A percentile compares a stretch with the other conserved stretches of the same genome.
phyloP scores from a whole-genome alignment of 345 rosid genomes.

The Euphorbia tirucalli region DNA sequence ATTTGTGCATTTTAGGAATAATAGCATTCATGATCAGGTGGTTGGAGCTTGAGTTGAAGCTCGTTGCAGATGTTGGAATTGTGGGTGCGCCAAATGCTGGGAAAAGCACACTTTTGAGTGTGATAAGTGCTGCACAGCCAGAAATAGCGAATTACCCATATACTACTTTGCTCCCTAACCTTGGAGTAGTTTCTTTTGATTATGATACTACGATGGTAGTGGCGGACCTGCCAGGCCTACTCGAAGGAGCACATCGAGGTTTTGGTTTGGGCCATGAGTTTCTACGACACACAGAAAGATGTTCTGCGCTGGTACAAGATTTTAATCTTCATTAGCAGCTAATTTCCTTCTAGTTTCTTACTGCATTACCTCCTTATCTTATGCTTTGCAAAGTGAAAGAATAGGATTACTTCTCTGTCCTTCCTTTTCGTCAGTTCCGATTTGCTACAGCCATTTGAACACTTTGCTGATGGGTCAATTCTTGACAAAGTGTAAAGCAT shows the following conservation, averaged over 20 bases:
- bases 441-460: neutral
- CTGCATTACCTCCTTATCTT: neutral
- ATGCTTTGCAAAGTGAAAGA: neutral
- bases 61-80: constrained; percentile 89
- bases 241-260: constrained; percentile 94
- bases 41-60: constrained; percentile 87
- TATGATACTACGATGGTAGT: constrained; percentile 87
- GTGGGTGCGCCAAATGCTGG: constrained; percentile 98
- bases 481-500: neutral
- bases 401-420: neutral
- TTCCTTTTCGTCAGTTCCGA: neutral
- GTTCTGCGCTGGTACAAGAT: constrained; percentile 79
- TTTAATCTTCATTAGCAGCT: constrained; percentile 6
- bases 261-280: constrained; percentile 94
- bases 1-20: constrained; percentile 15
- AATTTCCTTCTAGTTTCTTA: neutral
- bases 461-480: neutral
- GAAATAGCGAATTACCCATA: constrained; percentile 85
- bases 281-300: constrained; percentile 88
- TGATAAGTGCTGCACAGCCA: constrained; percentile 87
- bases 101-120: constrained; percentile 86
- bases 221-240: constrained; percentile 96
- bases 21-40: constrained; percentile 59
- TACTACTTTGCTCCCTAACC: constrained; percentile 91
- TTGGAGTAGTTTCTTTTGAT: constrained; percentile 91